Evolutionary conservation across 768 basidiomycete species (phyloP), one percentile per base, ranked within the genome.

Genomic region (Hygrophorus russula): DNA sequence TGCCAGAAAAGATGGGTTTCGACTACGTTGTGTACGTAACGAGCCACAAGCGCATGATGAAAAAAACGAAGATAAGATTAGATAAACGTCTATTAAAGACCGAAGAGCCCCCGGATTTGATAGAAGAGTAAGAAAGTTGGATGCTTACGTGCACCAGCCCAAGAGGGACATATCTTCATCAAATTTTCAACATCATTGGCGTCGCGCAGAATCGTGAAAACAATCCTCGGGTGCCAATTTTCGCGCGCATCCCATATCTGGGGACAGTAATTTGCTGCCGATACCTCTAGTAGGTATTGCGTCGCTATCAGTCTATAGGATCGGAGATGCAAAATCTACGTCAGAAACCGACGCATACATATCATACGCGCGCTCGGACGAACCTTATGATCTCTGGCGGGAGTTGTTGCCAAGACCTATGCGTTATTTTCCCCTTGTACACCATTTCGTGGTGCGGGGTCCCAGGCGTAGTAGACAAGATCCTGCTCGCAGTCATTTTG

Each of bases 1-100:
- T 68, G 67, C 82, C 82, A 86, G 55, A 82, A 84, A 13, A 69
- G 58, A 62, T 85, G 82, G 6, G 68, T 65, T 64, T 82, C 76
- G 45, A 86, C 82, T 85, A 53, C 4, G 36, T 49, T 46, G 46
- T 13, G 44, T 55, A 43, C 51, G 46, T 15, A 39, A 53, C 45
- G 52, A 46, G 14, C 14, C 27, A 15, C 1, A 44, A 12, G 34
- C 6, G 28, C 47, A 48, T 14, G 9, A 28, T 20, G 27, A 47
- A 36, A 18, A 30, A 39, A 39, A 9, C 14, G 39, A 48, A 32
- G 37, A 50, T 17, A 36, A 39, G 46, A 40, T 33, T 50, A 31
- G 32, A 24, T 24, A 24, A 24, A 24, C 24, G 24, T 7, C 3
- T 43, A 42, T 39, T 30, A 41, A 12, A 38, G 39, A 44, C 37